Conservation (phyloP, 2,329 filamentous ascomycete genomes). For the Rutstroemia sydowiana region DNA sequence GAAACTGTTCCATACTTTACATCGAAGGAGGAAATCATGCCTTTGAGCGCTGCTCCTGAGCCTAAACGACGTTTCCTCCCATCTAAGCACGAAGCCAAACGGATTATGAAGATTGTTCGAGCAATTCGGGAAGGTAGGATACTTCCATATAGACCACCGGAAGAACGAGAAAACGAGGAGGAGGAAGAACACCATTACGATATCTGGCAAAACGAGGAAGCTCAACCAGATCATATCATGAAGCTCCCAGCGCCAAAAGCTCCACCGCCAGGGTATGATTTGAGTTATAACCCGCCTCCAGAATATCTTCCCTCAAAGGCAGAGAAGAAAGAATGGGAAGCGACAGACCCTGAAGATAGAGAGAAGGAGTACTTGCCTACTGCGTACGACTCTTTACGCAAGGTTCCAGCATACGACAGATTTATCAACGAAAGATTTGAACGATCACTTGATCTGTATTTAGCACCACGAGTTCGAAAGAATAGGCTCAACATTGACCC, state of each 20-base stretch:
- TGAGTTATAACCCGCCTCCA: slow-evolving; percentile 91
- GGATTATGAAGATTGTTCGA: slow-evolving; percentile 93
- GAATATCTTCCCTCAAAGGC: slow-evolving; percentile 86
- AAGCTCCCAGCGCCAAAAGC: slow-evolving; percentile 91
- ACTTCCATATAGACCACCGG: slow-evolving; percentile 74
- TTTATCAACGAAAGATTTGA: slow-evolving; percentile 97
- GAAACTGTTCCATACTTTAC: slow-evolving; percentile 93
- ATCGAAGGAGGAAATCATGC: slow-evolving; percentile 85
- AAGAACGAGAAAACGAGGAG: slow-evolving; percentile 63
- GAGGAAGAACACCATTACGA: slow-evolving; percentile 68
- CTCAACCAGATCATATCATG: slow-evolving; percentile 80
- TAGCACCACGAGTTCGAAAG: slow-evolving; percentile 84
- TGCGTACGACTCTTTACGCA: slow-evolving; percentile 75
- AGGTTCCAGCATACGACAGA: slow-evolving; percentile 82
- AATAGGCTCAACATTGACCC: slow-evolving; percentile 97
- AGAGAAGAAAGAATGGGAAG: slow-evolving; percentile 80
- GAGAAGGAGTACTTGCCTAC: slow-evolving; percentile 83
- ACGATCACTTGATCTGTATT: slow-evolving; percentile 87
- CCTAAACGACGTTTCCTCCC: slow-evolving; percentile 93
- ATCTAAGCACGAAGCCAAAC: slow-evolving; percentile 93
- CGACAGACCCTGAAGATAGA: slow-evolving; percentile 79
- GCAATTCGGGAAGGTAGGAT: slow-evolving; percentile 94
- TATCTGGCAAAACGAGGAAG: slow-evolving; percentile 88
- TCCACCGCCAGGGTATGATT: slow-evolving; percentile 85
- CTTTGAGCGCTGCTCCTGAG: slow-evolving; percentile 86